Percentiles rank a stretch among this genome's conserved stretches.
phyloP scores from a whole-genome alignment of 805 yeast species.

The Debaryomyces hansenii region DNA sequence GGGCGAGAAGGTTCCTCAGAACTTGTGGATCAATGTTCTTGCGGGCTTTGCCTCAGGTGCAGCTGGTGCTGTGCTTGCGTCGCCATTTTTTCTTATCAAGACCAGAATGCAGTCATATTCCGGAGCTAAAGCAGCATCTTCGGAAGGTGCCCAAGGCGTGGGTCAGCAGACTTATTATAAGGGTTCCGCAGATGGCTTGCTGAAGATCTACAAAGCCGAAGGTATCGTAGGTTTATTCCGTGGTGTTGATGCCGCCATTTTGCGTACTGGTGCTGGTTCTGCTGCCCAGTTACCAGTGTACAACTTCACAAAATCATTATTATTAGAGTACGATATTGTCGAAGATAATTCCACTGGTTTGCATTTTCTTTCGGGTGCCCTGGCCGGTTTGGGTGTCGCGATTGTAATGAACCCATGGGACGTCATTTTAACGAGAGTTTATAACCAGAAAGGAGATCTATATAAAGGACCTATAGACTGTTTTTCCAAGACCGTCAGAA shows the following conservation, averaged over 20 bases:
- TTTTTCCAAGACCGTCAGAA: slow-evolving; percentile 71
- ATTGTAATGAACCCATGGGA: slow-evolving; percentile 98
- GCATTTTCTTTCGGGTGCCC: slow-evolving; percentile 71
- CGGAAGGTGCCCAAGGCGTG: slow-evolving; percentile 37
- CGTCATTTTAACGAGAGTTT: slow-evolving; percentile 89
- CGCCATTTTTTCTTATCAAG: slow-evolving; percentile 89
- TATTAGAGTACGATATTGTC: slow-evolving; percentile 53
- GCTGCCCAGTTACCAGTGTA: slow-evolving; percentile 93
- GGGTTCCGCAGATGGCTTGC: slow-evolving; percentile 66
- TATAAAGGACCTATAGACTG: slow-evolving; percentile 91
- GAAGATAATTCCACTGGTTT: slow-evolving; percentile 61
- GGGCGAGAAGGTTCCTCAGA: slow-evolving; percentile 32
- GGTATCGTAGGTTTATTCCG: slow-evolving; percentile 80
- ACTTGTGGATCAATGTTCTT: slow-evolving; percentile 59
- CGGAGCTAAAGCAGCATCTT: slow-evolving; percentile 18
- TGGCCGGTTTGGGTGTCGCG: slow-evolving; percentile 90
- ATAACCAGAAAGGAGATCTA: slow-evolving; percentile 87
- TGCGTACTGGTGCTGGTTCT: slow-evolving; percentile 95
- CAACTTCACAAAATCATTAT: slow-evolving; percentile 66
- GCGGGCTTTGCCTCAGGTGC: slow-evolving; percentile 86
- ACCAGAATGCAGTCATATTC: slow-evolving; percentile 97
- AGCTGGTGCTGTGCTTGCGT: slow-evolving; percentile 85
- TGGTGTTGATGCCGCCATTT: slow-evolving; percentile 92
- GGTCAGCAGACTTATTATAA: slow-evolving; percentile 93
- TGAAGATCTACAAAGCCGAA: slow-evolving; percentile 59